phyloP scores from a whole-genome alignment of 768 basidiomycete species.

The Macrolepiota dolichaula region DNA sequence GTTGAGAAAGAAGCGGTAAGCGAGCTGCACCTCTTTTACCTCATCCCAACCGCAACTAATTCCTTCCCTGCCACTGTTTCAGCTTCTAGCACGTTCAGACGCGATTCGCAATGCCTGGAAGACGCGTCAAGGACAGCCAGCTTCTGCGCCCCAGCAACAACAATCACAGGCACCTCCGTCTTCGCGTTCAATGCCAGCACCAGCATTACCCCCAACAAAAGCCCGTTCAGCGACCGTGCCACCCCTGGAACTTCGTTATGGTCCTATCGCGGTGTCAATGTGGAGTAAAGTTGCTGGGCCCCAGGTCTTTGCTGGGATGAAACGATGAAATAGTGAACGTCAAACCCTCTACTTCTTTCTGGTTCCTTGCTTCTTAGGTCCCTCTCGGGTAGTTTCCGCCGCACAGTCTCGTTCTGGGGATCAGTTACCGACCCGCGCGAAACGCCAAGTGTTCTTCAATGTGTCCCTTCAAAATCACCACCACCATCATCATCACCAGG shows the following conservation, averaged over 20 bases:
- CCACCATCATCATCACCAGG: not conserved
- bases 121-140: conserved; percentile 42
- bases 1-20: conserved; percentile 85
- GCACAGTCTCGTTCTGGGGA: not conserved
- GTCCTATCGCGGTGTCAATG: conserved; percentile 57
- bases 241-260: conserved; percentile 50
- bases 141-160: conserved; percentile 16
- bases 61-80: conserved; percentile 9
- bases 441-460: not conserved
- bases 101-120: conserved; percentile 77
- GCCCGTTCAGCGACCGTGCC: conserved; percentile 22
- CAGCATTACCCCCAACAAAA: conserved; percentile 20
- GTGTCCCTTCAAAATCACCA: not conserved
- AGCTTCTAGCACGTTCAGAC: conserved; percentile 68
- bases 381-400: not conserved
- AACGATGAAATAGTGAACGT: conserved; percentile 40
- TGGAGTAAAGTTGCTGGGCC: conserved; percentile 81
- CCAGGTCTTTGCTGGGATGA: conserved; percentile 56
- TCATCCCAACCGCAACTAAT: not conserved
- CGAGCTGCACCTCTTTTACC: conserved; percentile 11
- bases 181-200: conserved; percentile 20
- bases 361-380: not conserved
- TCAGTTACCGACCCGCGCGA: not conserved
- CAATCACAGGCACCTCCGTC: conserved; percentile 22
- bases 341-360: not conserved